Evolutionary conservation across 2,329 filamentous ascomycete species (phyloP), one percentile per base, ranked within the genome.

Genomic region (Sporothrix sp.): DNA sequence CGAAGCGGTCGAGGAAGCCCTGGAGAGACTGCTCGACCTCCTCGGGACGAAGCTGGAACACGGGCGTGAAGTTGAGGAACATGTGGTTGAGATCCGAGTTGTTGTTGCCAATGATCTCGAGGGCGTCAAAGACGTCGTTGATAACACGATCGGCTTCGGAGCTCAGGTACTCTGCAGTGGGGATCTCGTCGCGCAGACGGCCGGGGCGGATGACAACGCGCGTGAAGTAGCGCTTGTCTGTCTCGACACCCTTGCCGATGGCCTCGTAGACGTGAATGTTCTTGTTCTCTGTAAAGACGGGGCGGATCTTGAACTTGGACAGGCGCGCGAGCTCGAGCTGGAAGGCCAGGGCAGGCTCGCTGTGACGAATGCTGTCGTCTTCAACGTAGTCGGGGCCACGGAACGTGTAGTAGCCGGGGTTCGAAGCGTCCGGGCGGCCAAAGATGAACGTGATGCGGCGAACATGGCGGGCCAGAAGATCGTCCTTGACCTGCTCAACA

Each of bases 241-340:
- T 90, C 65, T 96, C 90, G 35, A 90, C 85, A 45, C 86, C 86
- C 75, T 96, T 98, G 64, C 93, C 93, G 61, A 95, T 74, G 58
- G 87, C 93, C 75, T 97, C 90, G 70, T 97, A 98, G 54, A 98
- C 90, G 74, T 98, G 93, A 58, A 98, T 96, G 71, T 95, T 97
- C 65, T 94, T 86, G 76, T 98, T 98, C 71, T 97, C 90, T 0
- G 93, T 97, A 72, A 98, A 98, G 47, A 98, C 89, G 2, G 93
- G 91, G 73, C 90, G 94, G 71, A 97, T 95, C 72, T 89, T 84
- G 80, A 98, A 98, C 73, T 96, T 97, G 63, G 85, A 86, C 27
- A 98, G 80, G 67, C 93, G 86, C 53, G 83, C 85, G 57, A 98
- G 82, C 71, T 98, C 93, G 66, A 97, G 86, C 75, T 98, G 93